Evolutionary conservation across 1,284 basidiomycete genomes (phyloP).

Genomic region (Earliella scabrosa): DNA sequence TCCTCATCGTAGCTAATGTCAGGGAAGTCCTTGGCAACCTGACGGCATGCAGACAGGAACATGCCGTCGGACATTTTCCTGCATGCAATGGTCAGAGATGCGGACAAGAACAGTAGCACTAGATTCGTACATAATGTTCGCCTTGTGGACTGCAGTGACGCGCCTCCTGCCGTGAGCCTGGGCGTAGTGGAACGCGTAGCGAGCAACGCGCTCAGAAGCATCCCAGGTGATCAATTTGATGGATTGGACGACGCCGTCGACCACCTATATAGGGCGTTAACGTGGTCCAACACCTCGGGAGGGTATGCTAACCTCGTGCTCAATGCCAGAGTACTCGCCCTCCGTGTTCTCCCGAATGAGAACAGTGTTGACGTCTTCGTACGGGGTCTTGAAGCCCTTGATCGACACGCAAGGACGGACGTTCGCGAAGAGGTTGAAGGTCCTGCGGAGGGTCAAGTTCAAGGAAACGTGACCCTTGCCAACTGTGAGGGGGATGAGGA

Average conservation of each 20-base stretch:
- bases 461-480: slow-evolving; percentile 99
- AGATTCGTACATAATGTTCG: slow-evolving; percentile 90
- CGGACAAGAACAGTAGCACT: background rate
- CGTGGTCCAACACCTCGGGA: background rate
- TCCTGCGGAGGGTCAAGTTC: slow-evolving; percentile 95
- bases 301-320: slow-evolving; percentile 78
- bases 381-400: slow-evolving; percentile 96
- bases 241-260: slow-evolving; percentile 98
- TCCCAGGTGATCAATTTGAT: slow-evolving; percentile 99
- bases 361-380: slow-evolving; percentile 98
- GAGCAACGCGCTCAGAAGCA: slow-evolving; percentile 97
- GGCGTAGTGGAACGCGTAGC: slow-evolving; percentile 99
- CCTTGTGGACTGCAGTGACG: slow-evolving; percentile 99
- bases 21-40: slow-evolving; percentile 96
- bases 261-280: slow-evolving; percentile 55
- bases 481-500: slow-evolving; percentile 55
- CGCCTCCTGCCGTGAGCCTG: slow-evolving; percentile 85
- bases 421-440: slow-evolving; percentile 98
- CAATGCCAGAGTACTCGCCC: slow-evolving; percentile 99
- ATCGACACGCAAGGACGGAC: slow-evolving; percentile 97
- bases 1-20: slow-evolving; percentile 97
- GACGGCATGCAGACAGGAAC: slow-evolving; percentile 98
- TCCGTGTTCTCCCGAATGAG: slow-evolving; percentile 99
- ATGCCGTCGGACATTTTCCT: slow-evolving; percentile 99
- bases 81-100: slow-evolving; percentile 1